Base-by-base conservation (phyloP, 805 yeast species). In the Candida arabinofermentans region DNA sequence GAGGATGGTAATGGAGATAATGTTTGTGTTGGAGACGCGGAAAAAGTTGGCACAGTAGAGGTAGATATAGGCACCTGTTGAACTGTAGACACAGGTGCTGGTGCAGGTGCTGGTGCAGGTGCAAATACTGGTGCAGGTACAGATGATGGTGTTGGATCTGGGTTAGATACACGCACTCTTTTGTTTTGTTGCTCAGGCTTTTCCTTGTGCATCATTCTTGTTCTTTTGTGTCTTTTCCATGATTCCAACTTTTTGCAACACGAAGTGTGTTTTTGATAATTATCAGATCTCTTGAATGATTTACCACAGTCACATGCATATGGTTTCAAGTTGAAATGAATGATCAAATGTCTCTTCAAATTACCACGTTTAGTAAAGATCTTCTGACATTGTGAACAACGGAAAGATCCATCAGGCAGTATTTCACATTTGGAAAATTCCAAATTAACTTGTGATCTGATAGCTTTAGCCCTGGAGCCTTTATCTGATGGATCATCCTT, bases 341-440 rank as follows among this genome's bases (percentile, higher is more conserved):
- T 44, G 6, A 53, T 49, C 37, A 55, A 39, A 31, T 55, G 59
- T 29, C 59, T 38, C 22, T 53, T 51, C 34, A 55, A 37, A 31
- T 55, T 55, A 2, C 59, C 59, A 27, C 58, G 37, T 31, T 55
- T 55, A 10, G 58, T 53, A 35, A 55, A 55, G 2, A 43, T 35
- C 38, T 51, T 53, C 4, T 38, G 36, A 35, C 59, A 55, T 24
- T 44, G 39, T 7, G 50, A 49, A 37, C 59, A 55, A 18, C 44
- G 42, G 36, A 47, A 55, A 4, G 44, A 38, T 6, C 48, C 55
- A 32, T 52, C 49, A 2, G 46, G 47, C 21, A 51, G 29, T 14
- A 49, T 34, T 24, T 42, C 50, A 36, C 59, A 55, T 18, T 36
- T 47, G 8, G 46, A 31, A 39, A 55, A 53, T 31, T 51, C 54